Evolutionary conservation across 2,329 filamentous ascomycete genomes (phyloP).

Genomic region (Echinosphaeria canescens): DNA sequence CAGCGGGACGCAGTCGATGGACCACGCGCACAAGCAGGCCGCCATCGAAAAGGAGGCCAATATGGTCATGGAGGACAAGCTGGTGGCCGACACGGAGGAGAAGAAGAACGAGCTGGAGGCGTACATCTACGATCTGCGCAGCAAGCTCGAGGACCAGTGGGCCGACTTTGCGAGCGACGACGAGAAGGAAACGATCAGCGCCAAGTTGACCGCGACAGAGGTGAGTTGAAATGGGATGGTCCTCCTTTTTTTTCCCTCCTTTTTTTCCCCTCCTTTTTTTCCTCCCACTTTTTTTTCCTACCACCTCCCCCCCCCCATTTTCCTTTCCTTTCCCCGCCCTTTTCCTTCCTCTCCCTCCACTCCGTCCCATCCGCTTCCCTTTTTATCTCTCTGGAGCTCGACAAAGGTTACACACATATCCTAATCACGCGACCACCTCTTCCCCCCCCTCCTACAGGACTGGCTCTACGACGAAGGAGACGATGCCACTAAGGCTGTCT

Average conservation of each 20-base stretch:
- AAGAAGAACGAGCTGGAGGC: constrained; percentile 99
- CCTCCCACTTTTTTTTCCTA: too few relatives aligned
- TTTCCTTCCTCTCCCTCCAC: too few relatives aligned
- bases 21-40: constrained; percentile 41
- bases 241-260: too few relatives aligned
- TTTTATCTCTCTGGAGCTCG: too few relatives aligned
- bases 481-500: constrained; percentile 82
- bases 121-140: constrained; percentile 90
- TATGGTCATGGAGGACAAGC: constrained; percentile 98
- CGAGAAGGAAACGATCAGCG: constrained; percentile 72
- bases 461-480: constrained; percentile 98
- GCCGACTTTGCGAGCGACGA: constrained; percentile 75
- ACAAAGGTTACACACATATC: not conserved
- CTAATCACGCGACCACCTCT: too few relatives aligned
- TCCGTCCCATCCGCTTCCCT: too few relatives aligned
- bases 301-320: too few relatives aligned
- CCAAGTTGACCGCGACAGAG: constrained; percentile 69
- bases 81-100: constrained; percentile 93
- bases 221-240: too few relatives aligned
- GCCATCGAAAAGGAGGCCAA: constrained; percentile 61
- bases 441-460: constrained; percentile 53
- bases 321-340: too few relatives aligned
- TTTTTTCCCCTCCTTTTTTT: too few relatives aligned
- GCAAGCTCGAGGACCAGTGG: constrained; percentile 87
- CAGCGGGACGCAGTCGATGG: constrained; percentile 62